Evolutionary conservation across 305 asterid genomes (phyloP).

Genomic region (Solanum hybrid): DNA sequence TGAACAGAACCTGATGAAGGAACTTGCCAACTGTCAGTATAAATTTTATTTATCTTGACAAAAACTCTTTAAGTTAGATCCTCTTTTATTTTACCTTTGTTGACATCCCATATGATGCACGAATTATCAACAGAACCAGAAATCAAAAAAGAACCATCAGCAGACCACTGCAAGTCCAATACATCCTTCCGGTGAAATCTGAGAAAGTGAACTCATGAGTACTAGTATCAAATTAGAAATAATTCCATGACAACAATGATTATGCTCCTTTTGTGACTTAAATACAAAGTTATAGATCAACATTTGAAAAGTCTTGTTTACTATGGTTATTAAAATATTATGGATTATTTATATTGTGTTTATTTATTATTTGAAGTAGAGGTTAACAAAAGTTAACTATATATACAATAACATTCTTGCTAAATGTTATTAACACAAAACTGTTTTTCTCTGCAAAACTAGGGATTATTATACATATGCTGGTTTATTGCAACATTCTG

Average conservation of each 20-base stretch:
- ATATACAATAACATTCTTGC: background rate
- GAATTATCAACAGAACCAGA: constrained; percentile 97
- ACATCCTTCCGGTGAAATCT: constrained; percentile 98
- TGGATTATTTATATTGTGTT: background rate
- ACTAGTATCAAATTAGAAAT: constrained; percentile 6
- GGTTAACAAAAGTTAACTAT: background rate
- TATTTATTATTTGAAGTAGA: background rate
- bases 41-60: background rate
- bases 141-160: constrained; percentile 67
- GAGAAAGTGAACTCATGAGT: constrained; percentile 13
- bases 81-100: constrained; percentile 40
- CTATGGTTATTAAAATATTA: background rate
- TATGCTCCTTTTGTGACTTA: background rate
- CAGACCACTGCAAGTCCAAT: constrained; percentile 87
- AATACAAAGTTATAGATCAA: background rate
- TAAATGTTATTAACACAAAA: background rate
- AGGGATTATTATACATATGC: background rate
- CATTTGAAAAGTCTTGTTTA: background rate
- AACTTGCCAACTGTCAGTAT: background rate
- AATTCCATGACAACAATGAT: background rate
- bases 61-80: background rate
- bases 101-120: constrained; percentile 92
- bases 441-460: background rate
- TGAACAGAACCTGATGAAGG: constrained; percentile 59
- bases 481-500: background rate